Evolutionary conservation across 495 filamentous ascomycete genomes (phyloP).

Genomic region (Podospora bellae-mahoneyi): DNA sequence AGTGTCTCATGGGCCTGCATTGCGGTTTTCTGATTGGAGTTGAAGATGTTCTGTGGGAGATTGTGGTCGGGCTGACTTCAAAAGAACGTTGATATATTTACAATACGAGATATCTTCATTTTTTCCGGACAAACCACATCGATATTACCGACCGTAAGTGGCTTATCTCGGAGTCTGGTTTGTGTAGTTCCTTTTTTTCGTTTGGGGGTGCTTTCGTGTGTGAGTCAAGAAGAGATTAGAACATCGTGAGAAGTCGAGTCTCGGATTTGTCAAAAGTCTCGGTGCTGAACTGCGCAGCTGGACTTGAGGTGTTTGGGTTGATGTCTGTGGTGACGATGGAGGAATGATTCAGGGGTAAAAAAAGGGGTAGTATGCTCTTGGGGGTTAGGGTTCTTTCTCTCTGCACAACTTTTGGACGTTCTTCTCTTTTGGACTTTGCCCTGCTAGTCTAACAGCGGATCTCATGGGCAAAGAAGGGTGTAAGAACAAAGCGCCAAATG

Average conservation of each 20-base stretch:
- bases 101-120: no score
- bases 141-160: no score
- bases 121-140: no score
- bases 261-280: no score
- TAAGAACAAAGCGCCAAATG: neutral
- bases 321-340: conserved; percentile 43
- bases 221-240: neutral
- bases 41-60: no score
- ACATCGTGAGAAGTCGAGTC: no score
- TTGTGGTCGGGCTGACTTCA: no score
- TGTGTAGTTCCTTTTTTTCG: no score
- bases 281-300: neutral
- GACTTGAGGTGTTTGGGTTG: conserved; percentile 44
- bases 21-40: no score
- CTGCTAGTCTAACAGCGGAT: neutral
- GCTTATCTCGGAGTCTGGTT: no score
- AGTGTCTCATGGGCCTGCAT: no score
- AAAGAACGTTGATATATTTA: no score
- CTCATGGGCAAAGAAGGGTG: neutral
- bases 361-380: conserved; percentile 50
- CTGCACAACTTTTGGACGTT: conserved; percentile 32
- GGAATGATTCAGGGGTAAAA: neutral
- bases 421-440: neutral
- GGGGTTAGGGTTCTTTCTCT: conserved; percentile 81
- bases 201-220: neutral